Base-by-base conservation (phyloP, 2,329 filamentous ascomycete genomes). In the Diaporthe citriasiana region DNA sequence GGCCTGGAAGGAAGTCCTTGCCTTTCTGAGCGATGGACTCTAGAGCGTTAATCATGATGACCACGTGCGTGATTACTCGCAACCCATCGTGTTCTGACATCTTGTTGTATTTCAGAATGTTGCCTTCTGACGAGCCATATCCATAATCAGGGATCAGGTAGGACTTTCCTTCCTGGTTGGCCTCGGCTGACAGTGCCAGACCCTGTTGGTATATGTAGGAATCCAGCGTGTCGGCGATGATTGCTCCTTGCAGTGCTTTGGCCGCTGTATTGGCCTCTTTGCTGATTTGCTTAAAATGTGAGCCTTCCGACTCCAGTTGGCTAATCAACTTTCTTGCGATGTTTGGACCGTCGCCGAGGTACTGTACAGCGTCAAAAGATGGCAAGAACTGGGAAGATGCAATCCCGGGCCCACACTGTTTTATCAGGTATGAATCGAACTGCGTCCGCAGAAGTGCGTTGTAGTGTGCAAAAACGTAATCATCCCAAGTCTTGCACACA, bases 381-480 rank as follows among this genome's bases (percentile, higher is more conserved):
- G 89, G 85, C 75, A 93, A 91, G 8, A 87, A 86, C 63, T 91
- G 81, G n/a, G 84, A 83, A 38, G 90, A 85, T 30, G 89, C 84
- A 25, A 88, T 83, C 45, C 88, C 87, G 25, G 89, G 83, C 15
- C 90, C 85, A 77, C 89, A 88, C 76, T 88, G 85, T 30, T 84
- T 84, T 75, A 90, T 84, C 72, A 94, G 84, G 79, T 93, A 97
- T 4, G 86, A 85, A 78, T 96, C 93, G 80, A 97, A 96, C 78
- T 96, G 93, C 3, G 91, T 90, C 71, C 95, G 89, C 13, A 98
- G 84, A 7, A 96, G 86, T n/a, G 94, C 92, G 80, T 97, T 98
- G 85, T 97, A 97, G 81, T 95, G 92, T 47, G 93, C 92, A 82
- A 97, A 98, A 25, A 98, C 87, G 78, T 93, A 91, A 79, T 98